These are phyloP conservation scores for Colletotrichum liriopes DNA, from an alignment of 2,329 filamentous ascomycete species.

Conservation along the genomic window DNA sequence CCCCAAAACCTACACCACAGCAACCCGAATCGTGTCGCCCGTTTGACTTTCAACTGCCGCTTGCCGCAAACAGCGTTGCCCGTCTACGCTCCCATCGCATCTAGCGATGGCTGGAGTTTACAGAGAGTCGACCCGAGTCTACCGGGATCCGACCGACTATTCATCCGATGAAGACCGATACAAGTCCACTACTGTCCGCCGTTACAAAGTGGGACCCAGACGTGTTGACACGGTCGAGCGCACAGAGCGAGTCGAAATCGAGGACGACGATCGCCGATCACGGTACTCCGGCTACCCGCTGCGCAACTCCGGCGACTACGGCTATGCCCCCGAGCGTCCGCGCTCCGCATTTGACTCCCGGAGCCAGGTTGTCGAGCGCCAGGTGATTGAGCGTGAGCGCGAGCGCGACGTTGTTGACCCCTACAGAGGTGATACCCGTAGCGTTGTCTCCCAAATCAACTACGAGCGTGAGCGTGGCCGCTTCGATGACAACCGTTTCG, in stretches of 20 bases:
- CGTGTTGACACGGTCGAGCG: constrained; percentile 59
- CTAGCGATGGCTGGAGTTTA: constrained; percentile 48
- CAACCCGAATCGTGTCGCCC: constrained; percentile 17
- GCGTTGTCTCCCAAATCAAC: constrained; percentile 52
- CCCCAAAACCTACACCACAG: constrained; percentile 24
- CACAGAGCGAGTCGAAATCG: constrained; percentile 57
- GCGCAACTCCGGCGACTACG: constrained; percentile 58
- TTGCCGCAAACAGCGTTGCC: constrained; percentile 32
- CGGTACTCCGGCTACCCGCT: constrained; percentile 57
- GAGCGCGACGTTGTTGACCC: constrained; percentile 44
- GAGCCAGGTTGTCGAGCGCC: constrained; percentile 47
- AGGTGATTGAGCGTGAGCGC: constrained; percentile 46
- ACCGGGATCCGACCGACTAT: constrained; percentile 52
- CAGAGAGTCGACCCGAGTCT: constrained; percentile 52
- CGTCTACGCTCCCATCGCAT: constrained; percentile 27
- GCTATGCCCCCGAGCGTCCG: constrained; percentile 64
- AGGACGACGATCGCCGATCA: constrained; percentile 64
- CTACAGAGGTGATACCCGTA: constrained; percentile 46
- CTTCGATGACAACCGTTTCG: constrained; percentile 39
- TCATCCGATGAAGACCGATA: constrained; percentile 63
- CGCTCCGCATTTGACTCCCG: constrained; percentile 65
- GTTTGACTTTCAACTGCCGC: constrained; percentile 26
- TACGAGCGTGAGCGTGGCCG: constrained; percentile 48
- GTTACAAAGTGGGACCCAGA: constrained; percentile 66
- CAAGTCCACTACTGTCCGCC: constrained; percentile 64